These are phyloP conservation scores for Neoboletus subvelutipes DNA, from an alignment of 768 basidiomycete species.

Conservation along the genomic window DNA sequence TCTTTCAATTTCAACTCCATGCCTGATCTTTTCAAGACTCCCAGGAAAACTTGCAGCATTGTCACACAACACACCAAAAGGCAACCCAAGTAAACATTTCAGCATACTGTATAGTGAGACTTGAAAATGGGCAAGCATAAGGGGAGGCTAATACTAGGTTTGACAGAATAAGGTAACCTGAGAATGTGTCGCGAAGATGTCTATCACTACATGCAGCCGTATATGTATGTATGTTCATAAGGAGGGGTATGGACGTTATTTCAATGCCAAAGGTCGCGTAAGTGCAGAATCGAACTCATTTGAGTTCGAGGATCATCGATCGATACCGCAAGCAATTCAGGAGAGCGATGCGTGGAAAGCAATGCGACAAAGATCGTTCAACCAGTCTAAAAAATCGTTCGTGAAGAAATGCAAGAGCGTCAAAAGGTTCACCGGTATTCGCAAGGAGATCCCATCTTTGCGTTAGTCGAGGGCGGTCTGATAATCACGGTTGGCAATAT, in stretches of 20 bases:
- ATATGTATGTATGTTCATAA: background rate
- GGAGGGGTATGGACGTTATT: conserved; percentile 12
- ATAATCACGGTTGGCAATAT: conserved; percentile 60
- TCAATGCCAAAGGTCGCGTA: background rate
- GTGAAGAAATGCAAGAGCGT: background rate
- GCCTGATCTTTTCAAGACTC: too few species aligned
- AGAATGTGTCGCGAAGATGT: conserved; percentile 5
- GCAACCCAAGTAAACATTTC: background rate
- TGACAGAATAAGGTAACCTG: conserved; percentile 9
- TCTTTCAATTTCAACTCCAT: too few species aligned
- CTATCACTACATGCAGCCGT: conserved; percentile 40
- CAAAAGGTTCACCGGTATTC: conserved; percentile 36
- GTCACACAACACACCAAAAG: background rate
- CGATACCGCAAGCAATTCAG: conserved; percentile 21
- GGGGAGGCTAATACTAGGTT: conserved; percentile 4
- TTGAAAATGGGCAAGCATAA: background rate
- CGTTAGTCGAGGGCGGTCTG: conserved; percentile 54
- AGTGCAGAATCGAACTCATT: background rate
- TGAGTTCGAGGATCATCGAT: conserved; percentile 30
- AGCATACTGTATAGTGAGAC: background rate
- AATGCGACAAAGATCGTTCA: too few species aligned
- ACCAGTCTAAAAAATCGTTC: conserved; percentile 1
- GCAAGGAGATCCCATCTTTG: conserved; percentile 45
- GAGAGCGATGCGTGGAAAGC: too few species aligned
- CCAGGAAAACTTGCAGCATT: background rate